Percentiles rank a stretch among this genome's conserved stretches.
Conservation (phyloP, 768 basidiomycete genomes). For the Lentinula detonsa region DNA sequence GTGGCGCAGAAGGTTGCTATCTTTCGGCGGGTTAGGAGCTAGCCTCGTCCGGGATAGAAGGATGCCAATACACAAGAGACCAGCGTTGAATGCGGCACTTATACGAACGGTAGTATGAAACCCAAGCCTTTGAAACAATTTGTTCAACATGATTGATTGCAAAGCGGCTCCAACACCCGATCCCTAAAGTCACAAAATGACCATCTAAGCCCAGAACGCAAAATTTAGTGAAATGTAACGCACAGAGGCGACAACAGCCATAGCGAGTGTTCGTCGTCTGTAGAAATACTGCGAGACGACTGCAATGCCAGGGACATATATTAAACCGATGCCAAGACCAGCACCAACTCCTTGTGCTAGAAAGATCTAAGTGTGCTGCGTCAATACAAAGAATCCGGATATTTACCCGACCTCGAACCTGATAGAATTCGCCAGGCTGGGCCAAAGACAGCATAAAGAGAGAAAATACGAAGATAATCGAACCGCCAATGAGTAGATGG, state of each 20-base stretch:
- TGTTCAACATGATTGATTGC: constrained; percentile 57
- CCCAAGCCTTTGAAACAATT: constrained; percentile 27
- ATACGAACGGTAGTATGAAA: constrained; percentile 19
- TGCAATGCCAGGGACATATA: constrained; percentile 44
- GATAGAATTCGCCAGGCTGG: constrained; percentile 7
- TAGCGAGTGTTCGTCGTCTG: constrained; percentile 30
- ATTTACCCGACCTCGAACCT: not conserved
- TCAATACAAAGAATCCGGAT: not conserved
- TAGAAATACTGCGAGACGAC: constrained; percentile 41
- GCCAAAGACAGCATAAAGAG: constrained; percentile 9
- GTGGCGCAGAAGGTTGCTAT: not conserved
- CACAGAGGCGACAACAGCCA: constrained; percentile 35
- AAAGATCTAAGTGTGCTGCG: not conserved
- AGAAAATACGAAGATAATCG: constrained; percentile 7
- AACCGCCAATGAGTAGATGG: constrained; percentile 6
- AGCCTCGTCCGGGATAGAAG: not conserved
- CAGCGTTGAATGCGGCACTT: constrained; percentile 1
- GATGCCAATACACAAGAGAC: not conserved
- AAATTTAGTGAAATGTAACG: constrained; percentile 8
- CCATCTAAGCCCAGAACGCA: not conserved
- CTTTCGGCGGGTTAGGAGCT: not conserved
- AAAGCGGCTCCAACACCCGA: constrained; percentile 24
- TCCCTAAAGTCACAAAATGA: not conserved
- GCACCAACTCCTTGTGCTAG: constrained; percentile 37
- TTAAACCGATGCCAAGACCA: constrained; percentile 45